A percentile compares a stretch with the other conserved stretches of the same genome.
These are phyloP conservation scores for Berberis thunbergii DNA, from an alignment of 164 flowering plant genomes.

Conservation along the genomic window DNA sequence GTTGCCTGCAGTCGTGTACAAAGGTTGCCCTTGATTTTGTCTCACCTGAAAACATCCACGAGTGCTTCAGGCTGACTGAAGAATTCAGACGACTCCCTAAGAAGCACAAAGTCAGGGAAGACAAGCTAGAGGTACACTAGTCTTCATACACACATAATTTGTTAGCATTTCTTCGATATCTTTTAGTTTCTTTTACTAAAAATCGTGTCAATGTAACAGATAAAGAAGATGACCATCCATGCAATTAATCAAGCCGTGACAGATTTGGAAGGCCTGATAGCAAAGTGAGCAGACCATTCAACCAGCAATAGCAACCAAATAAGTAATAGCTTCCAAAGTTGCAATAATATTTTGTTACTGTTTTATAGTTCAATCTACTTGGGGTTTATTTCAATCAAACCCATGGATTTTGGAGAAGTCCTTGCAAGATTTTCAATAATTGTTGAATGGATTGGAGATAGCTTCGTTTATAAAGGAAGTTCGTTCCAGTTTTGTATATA, in stretches of 20 bases:
- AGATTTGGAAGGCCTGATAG: background rate
- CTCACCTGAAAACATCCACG: background rate
- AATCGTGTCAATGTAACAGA: background rate
- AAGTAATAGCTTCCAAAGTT: too few relatives aligned
- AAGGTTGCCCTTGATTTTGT: constrained; percentile 1
- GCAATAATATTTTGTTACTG: too few relatives aligned
- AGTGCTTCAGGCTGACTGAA: background rate
- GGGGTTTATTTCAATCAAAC: too few relatives aligned
- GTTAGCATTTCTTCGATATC: background rate
- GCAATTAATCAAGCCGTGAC: background rate
- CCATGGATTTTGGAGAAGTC: too few relatives aligned
- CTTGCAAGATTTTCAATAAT: too few relatives aligned
- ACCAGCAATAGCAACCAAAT: too few relatives aligned
- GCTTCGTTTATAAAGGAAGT: too few relatives aligned
- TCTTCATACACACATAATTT: background rate
- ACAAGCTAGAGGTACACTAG: background rate
- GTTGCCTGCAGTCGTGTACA: background rate
- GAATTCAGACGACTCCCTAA: background rate
- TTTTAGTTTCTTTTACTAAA: background rate
- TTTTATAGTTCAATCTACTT: too few relatives aligned
- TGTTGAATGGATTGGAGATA: too few relatives aligned
- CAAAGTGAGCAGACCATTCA: background rate
- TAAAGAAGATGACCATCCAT: background rate
- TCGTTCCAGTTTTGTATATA: too few relatives aligned
- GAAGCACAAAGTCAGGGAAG: background rate